Base-by-base conservation (phyloP, 208 protist genomes). In the Herpetomonas tarakana region DNA sequence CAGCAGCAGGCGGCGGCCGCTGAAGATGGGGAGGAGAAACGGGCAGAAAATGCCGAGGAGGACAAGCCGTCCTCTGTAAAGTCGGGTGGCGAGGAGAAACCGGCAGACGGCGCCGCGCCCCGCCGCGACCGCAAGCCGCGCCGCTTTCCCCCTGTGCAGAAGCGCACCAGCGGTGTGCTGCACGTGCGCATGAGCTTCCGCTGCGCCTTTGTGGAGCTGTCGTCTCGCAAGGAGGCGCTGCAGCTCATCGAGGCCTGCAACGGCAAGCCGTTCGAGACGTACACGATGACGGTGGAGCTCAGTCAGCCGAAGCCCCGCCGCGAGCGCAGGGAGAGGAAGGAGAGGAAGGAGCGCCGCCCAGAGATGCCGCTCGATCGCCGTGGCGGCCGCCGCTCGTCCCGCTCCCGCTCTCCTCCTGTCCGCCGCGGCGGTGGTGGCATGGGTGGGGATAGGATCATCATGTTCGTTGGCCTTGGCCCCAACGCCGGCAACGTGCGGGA, bases 191-290 rank as follows among this genome's bases (percentile, higher is more conserved):
- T 88, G 66, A 81, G 85, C 44, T 78, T 81, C 59, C 81, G 81
- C 67, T 85, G 81, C 58, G 85, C 81, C 50, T 92, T 92, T 57
- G 85, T 71, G 3, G 85, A 92, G 52, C 78, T 86, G 4, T 55
- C 61, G 1, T 76, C 65, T 0, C 35, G 58, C 22, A 78, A 64
- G 51, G 71, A 79, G 45, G 85, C 85, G 2, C 28, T 68, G 14
- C 49, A 76, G 25, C 76, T 92, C n/a, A 72, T 92, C 2, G 25
- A 44, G 1, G 45, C 72, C 61, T 62, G 84, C 22, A 31, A 92
- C 67, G 73, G 71, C 28, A 51, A 72, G 41, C 58, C 49, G 41
- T 63, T 66, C 52, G 85, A 78, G 12, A 69, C 69, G 19, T 74
- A 73, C 1, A 81, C 75, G 3, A 28, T 92, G 71, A 44, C 63